Evolutionary conservation across 352 stramenopile genomes (phyloP).

Genomic region (Phytophthora macrochlamydospora): DNA sequence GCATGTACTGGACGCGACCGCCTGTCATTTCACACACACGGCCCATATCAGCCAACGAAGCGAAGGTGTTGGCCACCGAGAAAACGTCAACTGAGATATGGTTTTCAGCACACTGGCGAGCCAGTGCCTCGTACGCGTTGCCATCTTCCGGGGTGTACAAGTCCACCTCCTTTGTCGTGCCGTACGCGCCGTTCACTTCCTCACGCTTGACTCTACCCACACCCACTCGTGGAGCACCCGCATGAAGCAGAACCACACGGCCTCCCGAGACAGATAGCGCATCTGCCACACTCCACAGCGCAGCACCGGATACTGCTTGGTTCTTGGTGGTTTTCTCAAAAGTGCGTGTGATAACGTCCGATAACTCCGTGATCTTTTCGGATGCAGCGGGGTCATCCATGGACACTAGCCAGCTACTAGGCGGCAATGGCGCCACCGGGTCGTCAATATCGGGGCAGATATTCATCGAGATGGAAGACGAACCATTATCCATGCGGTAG

Average conservation of each 20-base stretch:
- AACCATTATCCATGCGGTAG: slow-evolving; percentile 77
- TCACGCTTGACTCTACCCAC: slow-evolving; percentile 81
- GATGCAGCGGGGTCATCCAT: slow-evolving; percentile 77
- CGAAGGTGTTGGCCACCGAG: slow-evolving; percentile 84
- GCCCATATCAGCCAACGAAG: slow-evolving; percentile 79
- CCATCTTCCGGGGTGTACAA: slow-evolving; percentile 77
- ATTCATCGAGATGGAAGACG: slow-evolving; percentile 71
- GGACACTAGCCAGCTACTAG: slow-evolving; percentile 80
- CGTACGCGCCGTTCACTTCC: slow-evolving; percentile 80
- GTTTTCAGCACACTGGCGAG: slow-evolving; percentile 68
- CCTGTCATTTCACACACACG: slow-evolving; percentile 87
- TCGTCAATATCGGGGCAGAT: slow-evolving; percentile 85
- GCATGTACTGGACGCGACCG: slow-evolving; percentile 86
- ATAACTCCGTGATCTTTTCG: slow-evolving; percentile 72
- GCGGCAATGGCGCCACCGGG: slow-evolving; percentile 70
- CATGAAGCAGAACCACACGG: slow-evolving; percentile 78
- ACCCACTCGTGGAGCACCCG: slow-evolving; percentile 73
- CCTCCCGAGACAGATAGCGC: slow-evolving; percentile 64
- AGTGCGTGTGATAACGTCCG: slow-evolving; percentile 70
- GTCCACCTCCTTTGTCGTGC: slow-evolving; percentile 86
- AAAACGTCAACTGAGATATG: slow-evolving; percentile 90
- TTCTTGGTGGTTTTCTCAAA: slow-evolving; percentile 80
- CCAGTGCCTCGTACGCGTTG: slow-evolving; percentile 73
- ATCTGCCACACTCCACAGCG: slow-evolving; percentile 80
- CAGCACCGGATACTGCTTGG: slow-evolving; percentile 75